Evolutionary conservation across 1,284 basidiomycete genomes (phyloP).

Genomic region (Tausonia pullulans): DNA sequence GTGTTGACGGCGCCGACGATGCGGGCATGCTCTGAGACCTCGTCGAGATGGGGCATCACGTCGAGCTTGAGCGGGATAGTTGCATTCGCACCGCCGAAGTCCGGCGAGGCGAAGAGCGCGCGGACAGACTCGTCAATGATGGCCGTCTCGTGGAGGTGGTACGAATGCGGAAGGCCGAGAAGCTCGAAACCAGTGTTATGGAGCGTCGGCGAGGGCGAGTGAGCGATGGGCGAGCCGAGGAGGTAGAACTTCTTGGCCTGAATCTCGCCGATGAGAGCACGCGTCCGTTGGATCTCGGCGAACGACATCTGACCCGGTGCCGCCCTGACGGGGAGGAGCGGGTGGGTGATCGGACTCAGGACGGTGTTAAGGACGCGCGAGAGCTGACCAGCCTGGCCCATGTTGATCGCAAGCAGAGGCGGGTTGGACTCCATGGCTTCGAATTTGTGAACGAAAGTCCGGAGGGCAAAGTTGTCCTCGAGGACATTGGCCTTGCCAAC

Average conservation of each 20-base stretch:
- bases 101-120: constrained; percentile 48
- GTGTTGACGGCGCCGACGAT: constrained; percentile 89
- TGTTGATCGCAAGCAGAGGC: constrained; percentile 89
- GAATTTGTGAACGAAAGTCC: constrained; percentile 52
- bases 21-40: constrained; percentile 63
- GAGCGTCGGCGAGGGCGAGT: constrained; percentile 83
- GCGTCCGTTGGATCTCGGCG: constrained; percentile 66
- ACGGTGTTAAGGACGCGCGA: constrained; percentile 77
- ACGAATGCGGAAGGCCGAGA: constrained; percentile 72
- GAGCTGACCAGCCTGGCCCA: constrained; percentile 78
- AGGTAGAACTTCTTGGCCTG: constrained; percentile 66
- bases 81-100: constrained; percentile 90
- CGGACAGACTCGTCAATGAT: constrained; percentile 56
- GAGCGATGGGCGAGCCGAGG: constrained; percentile 76
- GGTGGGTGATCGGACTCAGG: constrained; percentile 83
- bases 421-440: constrained; percentile 39
- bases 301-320: constrained; percentile 90
- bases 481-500: constrained; percentile 68
- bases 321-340: constrained; percentile 65
- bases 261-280: constrained; percentile 68
- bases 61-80: constrained; percentile 90
- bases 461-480: constrained; percentile 70
- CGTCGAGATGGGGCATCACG: constrained; percentile 65
- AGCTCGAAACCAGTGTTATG: constrained; percentile 80
- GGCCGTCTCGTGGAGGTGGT: constrained; percentile 64